A percentile compares a stretch with the other conserved stretches of the same genome.
These are phyloP conservation scores for Botrytis medusae DNA, from an alignment of 2,329 filamentous ascomycete species.

Conservation along the genomic window DNA sequence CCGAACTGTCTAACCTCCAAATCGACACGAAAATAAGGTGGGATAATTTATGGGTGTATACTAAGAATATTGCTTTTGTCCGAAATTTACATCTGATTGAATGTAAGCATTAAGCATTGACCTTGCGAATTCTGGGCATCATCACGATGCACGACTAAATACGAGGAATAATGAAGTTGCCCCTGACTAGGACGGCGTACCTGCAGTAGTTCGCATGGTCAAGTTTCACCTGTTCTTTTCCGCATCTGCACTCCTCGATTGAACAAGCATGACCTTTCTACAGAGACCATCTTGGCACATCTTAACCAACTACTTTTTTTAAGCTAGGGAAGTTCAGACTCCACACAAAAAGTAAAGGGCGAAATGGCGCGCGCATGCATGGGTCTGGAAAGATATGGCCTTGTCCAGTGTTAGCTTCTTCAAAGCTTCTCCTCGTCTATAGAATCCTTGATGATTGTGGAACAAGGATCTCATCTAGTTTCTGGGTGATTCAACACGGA, in stretches of 20 bases:
- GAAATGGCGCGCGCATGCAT: slow-evolving; percentile 22
- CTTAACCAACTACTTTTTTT: slow-evolving; percentile 4
- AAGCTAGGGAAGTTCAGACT: background rate
- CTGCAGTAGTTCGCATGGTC: slow-evolving; percentile 17
- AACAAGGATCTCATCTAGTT: slow-evolving; percentile 14
- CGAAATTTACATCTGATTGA: slow-evolving; percentile 7
- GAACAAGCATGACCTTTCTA: slow-evolving; percentile 8
- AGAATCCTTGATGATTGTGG: slow-evolving; percentile 8
- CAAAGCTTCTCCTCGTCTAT: slow-evolving; percentile 15
- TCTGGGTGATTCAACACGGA: slow-evolving; percentile 15
- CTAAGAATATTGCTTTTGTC: background rate
- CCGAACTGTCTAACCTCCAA: background rate
- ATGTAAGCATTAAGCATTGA: slow-evolving; percentile 18
- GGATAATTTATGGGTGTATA: background rate
- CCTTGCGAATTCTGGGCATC: slow-evolving; percentile 9
- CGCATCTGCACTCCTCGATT: slow-evolving; percentile 9
- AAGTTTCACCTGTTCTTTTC: slow-evolving; percentile 19
- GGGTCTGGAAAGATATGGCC: slow-evolving; percentile 4
- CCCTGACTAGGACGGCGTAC: slow-evolving; percentile 19
- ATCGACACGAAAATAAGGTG: background rate
- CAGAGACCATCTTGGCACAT: background rate
- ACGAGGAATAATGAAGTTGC: slow-evolving; percentile 3
- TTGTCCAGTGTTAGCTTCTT: slow-evolving; percentile 15
- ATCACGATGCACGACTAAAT: slow-evolving; percentile 15
- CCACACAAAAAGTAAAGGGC: slow-evolving; percentile 3